A percentile compares a stretch with the other conserved stretches of the same genome.
These are phyloP conservation scores for Gastrolobium villosum DNA, from an alignment of 306 rosid genomes.

Conservation along the genomic window DNA sequence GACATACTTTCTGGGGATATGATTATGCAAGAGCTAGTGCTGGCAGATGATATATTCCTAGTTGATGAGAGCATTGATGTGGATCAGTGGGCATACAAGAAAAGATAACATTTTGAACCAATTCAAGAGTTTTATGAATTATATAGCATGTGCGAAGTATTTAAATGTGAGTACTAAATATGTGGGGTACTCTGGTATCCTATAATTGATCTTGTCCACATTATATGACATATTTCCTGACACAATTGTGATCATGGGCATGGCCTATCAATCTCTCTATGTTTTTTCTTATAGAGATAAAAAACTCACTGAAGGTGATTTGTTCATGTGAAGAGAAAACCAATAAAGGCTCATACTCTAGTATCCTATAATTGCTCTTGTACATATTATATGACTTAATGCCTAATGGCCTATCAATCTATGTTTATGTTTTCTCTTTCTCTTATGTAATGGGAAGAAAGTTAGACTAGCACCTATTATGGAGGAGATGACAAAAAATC, in stretches of 20 bases:
- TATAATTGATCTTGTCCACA: neutral
- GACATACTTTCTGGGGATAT: neutral
- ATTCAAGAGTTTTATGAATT: neutral
- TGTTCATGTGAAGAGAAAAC: neutral
- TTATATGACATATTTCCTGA: neutral
- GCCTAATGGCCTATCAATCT: neutral
- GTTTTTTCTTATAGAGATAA: neutral
- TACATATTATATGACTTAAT: neutral
- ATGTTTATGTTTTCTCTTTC: neutral
- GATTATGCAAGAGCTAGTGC: no score
- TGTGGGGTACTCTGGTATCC: slow-evolving; percentile 3
- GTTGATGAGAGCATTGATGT: neutral
- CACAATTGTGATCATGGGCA: neutral
- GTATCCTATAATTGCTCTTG: neutral
- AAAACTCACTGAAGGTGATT: neutral
- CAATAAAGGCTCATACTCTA: neutral
- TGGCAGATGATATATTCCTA: no score
- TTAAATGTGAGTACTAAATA: neutral
- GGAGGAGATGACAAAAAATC: neutral
- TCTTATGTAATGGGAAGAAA: neutral
- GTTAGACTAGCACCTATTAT: slow-evolving; percentile 2
- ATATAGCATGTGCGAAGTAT: neutral
- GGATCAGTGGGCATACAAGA: neutral
- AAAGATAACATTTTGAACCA: neutral
- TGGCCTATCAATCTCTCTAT: neutral